Percentiles rank a stretch among this genome's conserved stretches.
Evolutionary conservation across 2,329 filamentous ascomycete species (phyloP).

Genomic region (Davidsoniella australis): DNA sequence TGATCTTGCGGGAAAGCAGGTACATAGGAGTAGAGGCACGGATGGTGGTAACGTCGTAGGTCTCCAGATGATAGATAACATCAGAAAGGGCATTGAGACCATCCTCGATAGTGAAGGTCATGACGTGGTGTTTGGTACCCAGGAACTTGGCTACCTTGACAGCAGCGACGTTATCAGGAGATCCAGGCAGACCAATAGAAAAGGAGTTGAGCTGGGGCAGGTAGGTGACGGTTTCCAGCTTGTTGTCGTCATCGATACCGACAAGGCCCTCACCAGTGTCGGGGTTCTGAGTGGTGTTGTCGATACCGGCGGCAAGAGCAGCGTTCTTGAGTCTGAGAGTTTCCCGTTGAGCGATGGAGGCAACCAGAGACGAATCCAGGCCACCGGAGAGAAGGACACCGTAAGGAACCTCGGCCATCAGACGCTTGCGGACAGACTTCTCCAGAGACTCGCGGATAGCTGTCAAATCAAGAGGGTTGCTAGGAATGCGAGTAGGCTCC

Average conservation of each 20-base stretch:
- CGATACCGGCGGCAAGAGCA: conserved; percentile 29
- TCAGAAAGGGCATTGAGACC: conserved; percentile 92
- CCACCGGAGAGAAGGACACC: conserved; percentile 90
- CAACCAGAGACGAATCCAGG: conserved; percentile 87
- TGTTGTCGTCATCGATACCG: conserved; percentile 84
- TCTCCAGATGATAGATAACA: conserved; percentile 95
- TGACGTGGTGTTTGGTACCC: conserved; percentile 92
- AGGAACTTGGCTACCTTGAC: conserved; percentile 90
- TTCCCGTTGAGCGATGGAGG: conserved; percentile 88
- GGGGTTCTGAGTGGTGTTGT: conserved; percentile 26
- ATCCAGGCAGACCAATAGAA: conserved; percentile 86
- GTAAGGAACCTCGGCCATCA: conserved; percentile 98
- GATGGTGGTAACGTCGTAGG: conserved; percentile 96
- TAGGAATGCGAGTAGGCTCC: conserved; percentile 63
- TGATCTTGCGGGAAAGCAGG: conserved; percentile 93
- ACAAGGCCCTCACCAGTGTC: conserved; percentile 59
- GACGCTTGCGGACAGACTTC: conserved; percentile 79
- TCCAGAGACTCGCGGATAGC: conserved; percentile 67
- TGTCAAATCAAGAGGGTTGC: conserved; percentile 69
- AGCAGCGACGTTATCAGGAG: conserved; percentile 83
- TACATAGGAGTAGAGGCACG: conserved; percentile 98
- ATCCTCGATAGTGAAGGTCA: conserved; percentile 96
- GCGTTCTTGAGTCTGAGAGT: conserved; percentile 59
- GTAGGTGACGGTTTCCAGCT: conserved; percentile 76
- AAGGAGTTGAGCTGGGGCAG: conserved; percentile 95